phyloP scores from a whole-genome alignment of 2,329 filamentous ascomycete species.

The Nakataea oryzae region DNA sequence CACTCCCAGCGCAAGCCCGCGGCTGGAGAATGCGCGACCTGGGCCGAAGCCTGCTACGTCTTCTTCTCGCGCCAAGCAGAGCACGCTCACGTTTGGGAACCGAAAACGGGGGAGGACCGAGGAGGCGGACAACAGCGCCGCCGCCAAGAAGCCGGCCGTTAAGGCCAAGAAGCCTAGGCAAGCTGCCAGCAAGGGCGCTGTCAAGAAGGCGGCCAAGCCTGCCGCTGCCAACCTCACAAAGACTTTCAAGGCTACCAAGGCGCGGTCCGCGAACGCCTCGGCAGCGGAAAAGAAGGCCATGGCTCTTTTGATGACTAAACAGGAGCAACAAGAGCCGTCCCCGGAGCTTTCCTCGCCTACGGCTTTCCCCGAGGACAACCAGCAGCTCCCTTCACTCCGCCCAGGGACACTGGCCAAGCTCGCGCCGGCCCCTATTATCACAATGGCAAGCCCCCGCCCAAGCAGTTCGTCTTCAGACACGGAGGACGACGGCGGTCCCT shows the following conservation, averaged over 20 bases:
- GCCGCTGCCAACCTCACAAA: slow-evolving; percentile 23
- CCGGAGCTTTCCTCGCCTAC: slow-evolving; percentile 10
- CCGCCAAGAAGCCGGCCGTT: slow-evolving; percentile 7
- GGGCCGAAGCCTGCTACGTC: slow-evolving; percentile 19
- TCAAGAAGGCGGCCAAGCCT: slow-evolving; percentile 16
- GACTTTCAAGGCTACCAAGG: slow-evolving; percentile 34
- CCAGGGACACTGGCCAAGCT: background rate
- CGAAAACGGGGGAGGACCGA: background rate
- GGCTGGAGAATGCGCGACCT: slow-evolving; percentile 27
- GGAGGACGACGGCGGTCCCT: background rate
- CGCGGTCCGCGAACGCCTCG: slow-evolving; percentile 14
- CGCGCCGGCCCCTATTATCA: background rate
- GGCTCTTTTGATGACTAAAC: background rate
- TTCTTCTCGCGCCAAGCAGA: slow-evolving; percentile 36
- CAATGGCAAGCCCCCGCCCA: background rate
- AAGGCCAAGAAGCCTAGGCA: slow-evolving; percentile 13
- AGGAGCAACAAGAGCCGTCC: slow-evolving; percentile 5
- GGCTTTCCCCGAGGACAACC: background rate
- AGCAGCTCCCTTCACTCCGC: slow-evolving; percentile 1
- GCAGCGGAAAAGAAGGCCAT: slow-evolving; percentile 5
- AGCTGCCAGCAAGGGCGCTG: slow-evolving; percentile 17
- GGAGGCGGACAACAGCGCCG: background rate
- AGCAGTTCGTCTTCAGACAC: background rate
- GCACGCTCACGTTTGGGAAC: slow-evolving; percentile 32
- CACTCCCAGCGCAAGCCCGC: slow-evolving; percentile 48